Conservation (phyloP, 805 yeast genomes). For the Schwanniomyces occidentalis region DNA sequence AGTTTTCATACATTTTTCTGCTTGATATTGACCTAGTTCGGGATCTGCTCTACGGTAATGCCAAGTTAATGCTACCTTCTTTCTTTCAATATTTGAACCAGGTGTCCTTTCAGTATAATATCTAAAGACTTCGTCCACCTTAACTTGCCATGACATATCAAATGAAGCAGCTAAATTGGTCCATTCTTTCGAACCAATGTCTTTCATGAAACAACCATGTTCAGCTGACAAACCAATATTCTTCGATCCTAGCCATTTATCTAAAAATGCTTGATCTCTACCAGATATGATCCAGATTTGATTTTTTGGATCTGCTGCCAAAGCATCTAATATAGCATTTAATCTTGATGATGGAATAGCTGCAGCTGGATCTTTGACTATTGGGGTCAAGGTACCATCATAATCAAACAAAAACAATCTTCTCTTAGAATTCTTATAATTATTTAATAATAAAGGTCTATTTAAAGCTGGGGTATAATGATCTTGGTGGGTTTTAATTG, state of each 20-base stretch:
- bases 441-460: conserved; percentile 59
- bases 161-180: conserved; percentile 74
- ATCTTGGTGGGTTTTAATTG: conserved; percentile 39
- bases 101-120: conserved; percentile 86
- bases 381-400: conserved; percentile 97
- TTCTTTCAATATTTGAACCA: conserved; percentile 82
- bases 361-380: conserved; percentile 96
- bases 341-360: conserved; percentile 88
- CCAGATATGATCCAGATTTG: conserved; percentile 96
- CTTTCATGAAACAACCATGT: conserved; percentile 93
- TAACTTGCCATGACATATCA: conserved; percentile 95
- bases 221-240: conserved; percentile 89
- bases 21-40: conserved; percentile 85
- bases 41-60: conserved; percentile 96
- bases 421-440: conserved; percentile 60
- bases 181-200: conserved; percentile 69
- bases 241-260: conserved; percentile 78
- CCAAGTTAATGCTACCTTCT: conserved; percentile 96
- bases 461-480: conserved; percentile 74
- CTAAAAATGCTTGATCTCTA: conserved; percentile 87
- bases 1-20: conserved; percentile 67
- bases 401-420: conserved; percentile 90
- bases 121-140: conserved; percentile 71
- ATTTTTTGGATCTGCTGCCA: conserved; percentile 76
- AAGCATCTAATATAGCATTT: conserved; percentile 53